phyloP scores from a whole-genome alignment of 2,329 filamentous ascomycete genomes.

The Orbilia brochopaga region DNA sequence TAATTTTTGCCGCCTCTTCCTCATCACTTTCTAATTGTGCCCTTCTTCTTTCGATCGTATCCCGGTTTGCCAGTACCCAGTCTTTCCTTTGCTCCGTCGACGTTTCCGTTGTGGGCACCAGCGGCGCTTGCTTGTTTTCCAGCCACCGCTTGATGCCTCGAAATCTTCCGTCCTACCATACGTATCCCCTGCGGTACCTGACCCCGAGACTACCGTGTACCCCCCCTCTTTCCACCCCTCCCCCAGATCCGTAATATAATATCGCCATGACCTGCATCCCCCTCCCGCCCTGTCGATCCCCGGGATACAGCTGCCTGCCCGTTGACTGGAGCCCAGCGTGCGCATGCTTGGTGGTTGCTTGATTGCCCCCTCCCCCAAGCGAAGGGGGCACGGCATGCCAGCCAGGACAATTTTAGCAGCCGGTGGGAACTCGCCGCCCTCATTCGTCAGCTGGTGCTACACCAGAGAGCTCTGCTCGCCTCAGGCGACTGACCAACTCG shows the following conservation, averaged over 20 bases:
- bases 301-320: slow-evolving; percentile 13
- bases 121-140: background rate
- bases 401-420: slow-evolving; percentile 38
- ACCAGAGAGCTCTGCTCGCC: slow-evolving; percentile 26
- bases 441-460: slow-evolving; percentile 22
- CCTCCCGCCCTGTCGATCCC: slow-evolving; percentile 41
- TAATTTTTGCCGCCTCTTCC: background rate
- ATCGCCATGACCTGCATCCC: slow-evolving; percentile 1
- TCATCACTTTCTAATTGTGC: background rate
- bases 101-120: background rate
- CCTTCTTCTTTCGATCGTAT: background rate
- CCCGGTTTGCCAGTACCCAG: no score
- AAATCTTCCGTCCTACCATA: no score
- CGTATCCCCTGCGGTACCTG: no score
- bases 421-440: slow-evolving; percentile 18
- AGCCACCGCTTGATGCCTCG: no score
- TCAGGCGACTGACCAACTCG: slow-evolving; percentile 21
- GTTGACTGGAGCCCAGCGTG: background rate
- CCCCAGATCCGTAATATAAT: slow-evolving; percentile 13
- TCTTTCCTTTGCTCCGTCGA: background rate
- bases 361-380: slow-evolving; percentile 19
- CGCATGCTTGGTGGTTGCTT: slow-evolving; percentile 11
- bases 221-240: background rate
- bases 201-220: background rate
- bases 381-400: slow-evolving; percentile 11